Percentiles rank a stretch among this genome's conserved stretches.
Evolutionary conservation across 2,329 filamentous ascomycete species (phyloP).

Genomic region (Trichoderma polysporum): DNA sequence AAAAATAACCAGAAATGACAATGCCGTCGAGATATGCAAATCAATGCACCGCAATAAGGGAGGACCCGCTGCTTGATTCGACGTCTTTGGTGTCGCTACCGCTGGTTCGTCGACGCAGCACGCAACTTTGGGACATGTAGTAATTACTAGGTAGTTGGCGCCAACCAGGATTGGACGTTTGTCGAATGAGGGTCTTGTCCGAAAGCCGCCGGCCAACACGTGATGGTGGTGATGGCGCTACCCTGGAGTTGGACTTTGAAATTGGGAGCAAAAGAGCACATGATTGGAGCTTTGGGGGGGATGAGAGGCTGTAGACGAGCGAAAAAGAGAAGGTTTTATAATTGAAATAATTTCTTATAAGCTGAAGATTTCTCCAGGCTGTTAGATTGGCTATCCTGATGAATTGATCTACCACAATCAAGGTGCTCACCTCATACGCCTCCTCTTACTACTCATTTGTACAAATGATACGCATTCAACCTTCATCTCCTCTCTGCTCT

Average conservation of each 20-base stretch:
- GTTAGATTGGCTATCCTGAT: too few species aligned
- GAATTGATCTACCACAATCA: too few species aligned
- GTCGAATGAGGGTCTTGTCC: background rate
- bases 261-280: background rate
- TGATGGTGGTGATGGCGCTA: background rate
- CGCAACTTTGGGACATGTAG: slow-evolving; percentile 11
- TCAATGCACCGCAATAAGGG: slow-evolving; percentile 10
- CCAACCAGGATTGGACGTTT: background rate
- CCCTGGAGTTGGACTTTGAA: background rate
- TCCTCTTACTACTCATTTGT: too few species aligned
- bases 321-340: background rate
- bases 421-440: too few species aligned
- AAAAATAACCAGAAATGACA: background rate
- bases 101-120: slow-evolving; percentile 8
- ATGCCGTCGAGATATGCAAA: slow-evolving; percentile 12
- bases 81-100: background rate
- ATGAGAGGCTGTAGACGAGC: background rate
- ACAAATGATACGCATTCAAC: too few species aligned
- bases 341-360: too few species aligned
- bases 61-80: slow-evolving; percentile 7
- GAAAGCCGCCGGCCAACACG: background rate
- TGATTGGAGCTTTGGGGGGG: background rate
- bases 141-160: background rate
- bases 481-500: too few species aligned
- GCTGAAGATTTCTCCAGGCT: too few species aligned